Evolutionary conservation across 495 filamentous ascomycete genomes (phyloP).

Genomic region (Rostrohypoxylon terebratum): DNA sequence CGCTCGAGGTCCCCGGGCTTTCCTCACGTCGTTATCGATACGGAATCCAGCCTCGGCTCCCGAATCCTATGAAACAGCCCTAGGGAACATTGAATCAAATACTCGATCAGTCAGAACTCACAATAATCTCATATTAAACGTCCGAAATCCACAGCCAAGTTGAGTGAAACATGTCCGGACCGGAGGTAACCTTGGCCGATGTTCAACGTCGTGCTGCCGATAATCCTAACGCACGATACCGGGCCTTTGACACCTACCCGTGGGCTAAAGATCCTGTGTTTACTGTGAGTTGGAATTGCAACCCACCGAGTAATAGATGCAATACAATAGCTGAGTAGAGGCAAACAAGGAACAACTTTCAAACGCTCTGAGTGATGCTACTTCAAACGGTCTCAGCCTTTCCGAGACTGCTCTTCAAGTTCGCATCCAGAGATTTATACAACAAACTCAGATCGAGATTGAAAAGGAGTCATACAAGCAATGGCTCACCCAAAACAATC

Average conservation of each 20-base stretch:
- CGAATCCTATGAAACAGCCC: background rate
- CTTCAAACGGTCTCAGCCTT: constrained; percentile 37
- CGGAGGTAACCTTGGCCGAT: constrained; percentile 35
- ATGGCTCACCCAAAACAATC: constrained; percentile 42
- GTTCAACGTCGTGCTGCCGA: constrained; percentile 46
- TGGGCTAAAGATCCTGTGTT: constrained; percentile 51
- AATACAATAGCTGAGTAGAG: constrained; percentile 8
- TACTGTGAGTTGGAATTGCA: constrained; percentile 41
- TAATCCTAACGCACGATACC: constrained; percentile 43
- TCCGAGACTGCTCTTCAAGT: constrained; percentile 53
- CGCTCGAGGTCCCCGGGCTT: too few relatives aligned
- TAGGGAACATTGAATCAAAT: too few relatives aligned
- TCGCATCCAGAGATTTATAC: constrained; percentile 60
- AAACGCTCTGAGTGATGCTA: constrained; percentile 18
- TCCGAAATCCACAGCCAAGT: background rate
- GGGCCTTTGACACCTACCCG: constrained; percentile 50
- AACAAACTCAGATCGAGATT: constrained; percentile 51
- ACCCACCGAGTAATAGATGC: background rate
- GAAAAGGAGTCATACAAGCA: constrained; percentile 53
- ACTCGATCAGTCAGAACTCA: background rate
- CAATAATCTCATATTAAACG: background rate
- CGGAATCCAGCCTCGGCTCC: constrained; percentile 17
- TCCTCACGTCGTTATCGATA: constrained; percentile 16
- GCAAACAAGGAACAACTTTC: constrained; percentile 37
- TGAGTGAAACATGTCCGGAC: constrained; percentile 36